Evolutionary conservation across 352 stramenopile genomes (phyloP).

Genomic region (Globisporangium iwayamae): DNA sequence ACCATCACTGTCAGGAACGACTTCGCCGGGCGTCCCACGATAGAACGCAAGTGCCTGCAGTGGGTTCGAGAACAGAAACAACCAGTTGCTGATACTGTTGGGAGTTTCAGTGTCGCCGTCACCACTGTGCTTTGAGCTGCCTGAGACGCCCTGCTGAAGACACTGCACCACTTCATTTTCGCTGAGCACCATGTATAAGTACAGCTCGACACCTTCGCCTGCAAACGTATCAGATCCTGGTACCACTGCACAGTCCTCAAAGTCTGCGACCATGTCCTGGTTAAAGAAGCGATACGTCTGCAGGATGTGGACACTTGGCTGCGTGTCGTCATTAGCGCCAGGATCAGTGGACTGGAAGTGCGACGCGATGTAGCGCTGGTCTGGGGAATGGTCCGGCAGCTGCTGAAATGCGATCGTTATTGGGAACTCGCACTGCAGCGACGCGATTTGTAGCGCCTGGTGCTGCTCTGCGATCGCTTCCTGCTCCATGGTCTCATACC

Average conservation of each 20-base stretch:
- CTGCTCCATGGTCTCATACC: constrained; percentile 45
- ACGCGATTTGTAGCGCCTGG: constrained; percentile 29
- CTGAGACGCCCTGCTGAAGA: constrained; percentile 33
- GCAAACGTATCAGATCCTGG: not conserved
- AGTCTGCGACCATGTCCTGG: constrained; percentile 24
- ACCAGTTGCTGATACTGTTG: constrained; percentile 15
- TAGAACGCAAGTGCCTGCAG: constrained; percentile 31
- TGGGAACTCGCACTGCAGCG: constrained; percentile 32
- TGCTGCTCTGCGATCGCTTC: constrained; percentile 40
- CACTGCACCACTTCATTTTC: constrained; percentile 30
- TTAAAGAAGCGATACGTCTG: constrained; percentile 53
- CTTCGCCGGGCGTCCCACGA: constrained; percentile 21
- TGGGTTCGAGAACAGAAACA: constrained; percentile 43
- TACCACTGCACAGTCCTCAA: constrained; percentile 15
- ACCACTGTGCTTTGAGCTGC: not conserved
- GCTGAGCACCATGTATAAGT: constrained; percentile 36
- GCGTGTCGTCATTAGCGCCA: not conserved
- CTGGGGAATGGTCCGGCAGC: constrained; percentile 36
- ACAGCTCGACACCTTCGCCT: constrained; percentile 29
- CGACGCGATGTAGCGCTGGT: constrained; percentile 42
- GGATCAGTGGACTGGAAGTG: constrained; percentile 23
- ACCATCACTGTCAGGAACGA: constrained; percentile 15
- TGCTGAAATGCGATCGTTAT: constrained; percentile 43
- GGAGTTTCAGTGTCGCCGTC: not conserved
- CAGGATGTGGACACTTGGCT: constrained; percentile 25